Evolutionary conservation across 257 asterid genomes (phyloP), one percentile per base, ranked within the genome.

Genomic region (Echites panduratus): DNA sequence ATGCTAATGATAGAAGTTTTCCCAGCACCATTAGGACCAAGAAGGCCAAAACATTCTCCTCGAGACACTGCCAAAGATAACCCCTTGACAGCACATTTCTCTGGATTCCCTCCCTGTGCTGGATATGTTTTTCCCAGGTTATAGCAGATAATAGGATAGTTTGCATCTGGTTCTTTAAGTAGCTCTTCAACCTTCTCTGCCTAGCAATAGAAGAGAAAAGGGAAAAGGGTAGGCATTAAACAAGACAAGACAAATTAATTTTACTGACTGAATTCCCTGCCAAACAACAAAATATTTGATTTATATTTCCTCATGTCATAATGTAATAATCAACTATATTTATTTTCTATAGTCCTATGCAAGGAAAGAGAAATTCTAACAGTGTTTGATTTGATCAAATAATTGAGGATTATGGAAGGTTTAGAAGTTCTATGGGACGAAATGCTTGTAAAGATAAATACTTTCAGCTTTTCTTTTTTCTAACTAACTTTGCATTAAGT

Each of bases 1-100:
- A 41, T 41, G 78, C 81, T 91, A 72, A 94, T 89, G 76, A 89
- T 88, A 40, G 96, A 91, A 65, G 97, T 93, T 88, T 93, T 93
- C 32, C 95, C 97, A 43, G 86, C 88, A 49, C 88, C 88, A 64
- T 84, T 84, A 27, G 88, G 88, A 62, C 88, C 88, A 27, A 84
- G 76, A 76, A 84, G 81, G 27, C 86, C 88, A 75, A 84, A 84
- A 72, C 88, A 84, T 74, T 84, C 88, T 43, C 86, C 86, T 0
- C 76, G 75, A 20, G 77, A 69, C 27, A 81, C 72, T 53, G 86
- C 88, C 13, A 84, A 82, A 71, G 76, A 70, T 70, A 75, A 70
- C 16, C 84, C 88, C 71, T 57, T 72, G 62, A 84, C 88, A 16
- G 86, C 88, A 70, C 74, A 40, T 69, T 84, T 84, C 63, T 77